phyloP scores from a whole-genome alignment of 208 protist species.

The Acanthamoeba pearcei region DNA sequence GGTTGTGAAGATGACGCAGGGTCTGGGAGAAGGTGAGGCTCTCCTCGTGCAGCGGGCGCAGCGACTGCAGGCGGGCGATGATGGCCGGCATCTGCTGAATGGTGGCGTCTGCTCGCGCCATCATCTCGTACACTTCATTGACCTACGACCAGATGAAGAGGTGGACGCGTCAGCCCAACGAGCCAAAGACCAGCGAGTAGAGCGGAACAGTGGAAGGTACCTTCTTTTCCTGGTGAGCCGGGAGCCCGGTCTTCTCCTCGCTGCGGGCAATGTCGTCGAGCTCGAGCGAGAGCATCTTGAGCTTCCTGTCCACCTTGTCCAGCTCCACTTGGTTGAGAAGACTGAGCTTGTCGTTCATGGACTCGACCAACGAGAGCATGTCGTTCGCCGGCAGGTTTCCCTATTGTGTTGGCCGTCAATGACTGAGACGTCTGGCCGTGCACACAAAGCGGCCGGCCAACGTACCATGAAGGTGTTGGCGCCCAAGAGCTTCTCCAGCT shows the following conservation, averaged over 20 bases:
- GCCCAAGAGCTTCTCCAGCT: slow-evolving; percentile 66
- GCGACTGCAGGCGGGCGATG: slow-evolving; percentile 68
- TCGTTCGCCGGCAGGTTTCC: slow-evolving; percentile 39
- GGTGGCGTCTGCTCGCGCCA: slow-evolving; percentile 64
- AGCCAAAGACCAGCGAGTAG: not conserved
- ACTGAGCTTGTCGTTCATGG: slow-evolving; percentile 64
- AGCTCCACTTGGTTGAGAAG: slow-evolving; percentile 55
- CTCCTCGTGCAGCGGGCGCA: slow-evolving; percentile 64
- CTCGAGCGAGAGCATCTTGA: slow-evolving; percentile 74
- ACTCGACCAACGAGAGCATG: slow-evolving; percentile 26
- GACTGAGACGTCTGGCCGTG: not conserved
- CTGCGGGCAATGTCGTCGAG: slow-evolving; percentile 61
- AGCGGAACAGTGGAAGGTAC: not conserved
- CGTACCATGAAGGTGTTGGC: slow-evolving; percentile 74
- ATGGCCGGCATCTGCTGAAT: slow-evolving; percentile 64
- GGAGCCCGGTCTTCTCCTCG: slow-evolving; percentile 50
- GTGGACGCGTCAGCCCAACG: not conserved
- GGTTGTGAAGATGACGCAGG: slow-evolving; percentile 34
- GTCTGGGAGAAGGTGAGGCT: slow-evolving; percentile 71
- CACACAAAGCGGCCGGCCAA: not conserved
- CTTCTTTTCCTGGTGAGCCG: slow-evolving; percentile 72
- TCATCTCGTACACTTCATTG: slow-evolving; percentile 75
- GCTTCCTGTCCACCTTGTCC: slow-evolving; percentile 71
- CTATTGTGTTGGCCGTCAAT: not conserved
- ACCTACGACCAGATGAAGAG: not conserved